These are phyloP conservation scores for Talaromyces thailandensis DNA, from an alignment of 495 filamentous ascomycete genomes.

Conservation along the genomic window DNA sequence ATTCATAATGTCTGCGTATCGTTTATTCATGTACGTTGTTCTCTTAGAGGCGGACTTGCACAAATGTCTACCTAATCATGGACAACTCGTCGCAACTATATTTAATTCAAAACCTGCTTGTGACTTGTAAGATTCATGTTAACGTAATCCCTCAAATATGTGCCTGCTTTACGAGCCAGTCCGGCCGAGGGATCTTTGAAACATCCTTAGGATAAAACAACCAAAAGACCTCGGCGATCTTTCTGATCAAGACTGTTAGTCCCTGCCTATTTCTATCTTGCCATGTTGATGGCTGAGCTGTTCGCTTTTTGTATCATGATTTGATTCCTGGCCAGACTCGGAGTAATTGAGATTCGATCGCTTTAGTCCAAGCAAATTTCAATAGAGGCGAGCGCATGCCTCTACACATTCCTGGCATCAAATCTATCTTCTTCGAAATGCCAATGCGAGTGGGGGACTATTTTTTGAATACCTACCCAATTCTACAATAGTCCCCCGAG, in stretches of 20 bases:
- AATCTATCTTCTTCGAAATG: neutral
- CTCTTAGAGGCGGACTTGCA: neutral
- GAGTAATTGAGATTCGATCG: neutral
- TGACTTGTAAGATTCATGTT: too few species aligned
- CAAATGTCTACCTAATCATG: neutral
- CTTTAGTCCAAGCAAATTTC: neutral
- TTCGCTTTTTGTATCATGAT: neutral
- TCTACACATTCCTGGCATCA: neutral
- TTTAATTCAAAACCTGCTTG: too few species aligned
- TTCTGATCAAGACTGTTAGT: too few species aligned
- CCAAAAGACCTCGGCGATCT: too few species aligned
- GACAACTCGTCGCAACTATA: neutral
- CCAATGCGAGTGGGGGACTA: neutral
- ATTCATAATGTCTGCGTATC: neutral
- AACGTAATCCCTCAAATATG: too few species aligned
- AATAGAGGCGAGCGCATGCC: neutral
- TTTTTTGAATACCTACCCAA: neutral
- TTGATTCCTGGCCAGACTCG: neutral
- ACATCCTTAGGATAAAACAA: too few species aligned
- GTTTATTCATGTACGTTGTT: neutral
- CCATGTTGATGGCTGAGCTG: neutral
- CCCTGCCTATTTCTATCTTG: neutral
- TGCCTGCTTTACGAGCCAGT: too few species aligned
- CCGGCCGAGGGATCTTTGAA: too few species aligned
- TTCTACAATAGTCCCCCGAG: neutral